Evolutionary conservation across 768 basidiomycete species (phyloP).

Genomic region (Collybiopsis luxurians): DNA sequence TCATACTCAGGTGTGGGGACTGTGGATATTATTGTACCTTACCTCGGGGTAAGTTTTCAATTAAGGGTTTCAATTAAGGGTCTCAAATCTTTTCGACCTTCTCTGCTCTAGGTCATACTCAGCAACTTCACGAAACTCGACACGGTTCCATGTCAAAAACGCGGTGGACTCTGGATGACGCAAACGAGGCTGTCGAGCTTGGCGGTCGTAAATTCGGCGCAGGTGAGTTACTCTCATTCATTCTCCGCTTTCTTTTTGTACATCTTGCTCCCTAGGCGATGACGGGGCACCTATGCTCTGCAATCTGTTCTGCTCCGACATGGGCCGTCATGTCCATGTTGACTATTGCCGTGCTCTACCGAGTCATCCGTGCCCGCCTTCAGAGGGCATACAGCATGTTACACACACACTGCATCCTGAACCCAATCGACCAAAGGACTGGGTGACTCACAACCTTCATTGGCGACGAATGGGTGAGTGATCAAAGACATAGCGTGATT

Average conservation of each 20-base stretch:
- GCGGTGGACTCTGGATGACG: constrained; percentile 54
- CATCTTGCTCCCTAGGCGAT: constrained; percentile 31
- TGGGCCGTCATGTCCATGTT: constrained; percentile 58
- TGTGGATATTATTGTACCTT: constrained; percentile 61
- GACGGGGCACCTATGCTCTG: constrained; percentile 67
- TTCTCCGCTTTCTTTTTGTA: no score
- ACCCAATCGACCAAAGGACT: constrained; percentile 48
- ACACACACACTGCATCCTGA: constrained; percentile 39
- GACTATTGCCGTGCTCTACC: constrained; percentile 49
- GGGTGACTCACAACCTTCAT: constrained; percentile 49
- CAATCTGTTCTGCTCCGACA: constrained; percentile 48
- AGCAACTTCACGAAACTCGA: constrained; percentile 59
- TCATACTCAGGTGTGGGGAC: constrained; percentile 39
- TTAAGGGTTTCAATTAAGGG: no score
- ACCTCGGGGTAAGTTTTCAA: constrained; percentile 40
- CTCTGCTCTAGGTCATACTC: constrained; percentile 59
- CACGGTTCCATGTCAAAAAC: constrained; percentile 64
- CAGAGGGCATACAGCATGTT: constrained; percentile 48
- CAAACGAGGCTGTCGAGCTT: constrained; percentile 49
- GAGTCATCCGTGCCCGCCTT: constrained; percentile 33
- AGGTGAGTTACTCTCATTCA: neutral
- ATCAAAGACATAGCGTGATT: neutral
- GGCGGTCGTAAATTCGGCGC: constrained; percentile 50
- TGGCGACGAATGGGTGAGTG: constrained; percentile 58
- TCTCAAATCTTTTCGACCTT: no score